phyloP scores from a whole-genome alignment of 495 filamentous ascomycete genomes.

The Xylaria acuta region DNA sequence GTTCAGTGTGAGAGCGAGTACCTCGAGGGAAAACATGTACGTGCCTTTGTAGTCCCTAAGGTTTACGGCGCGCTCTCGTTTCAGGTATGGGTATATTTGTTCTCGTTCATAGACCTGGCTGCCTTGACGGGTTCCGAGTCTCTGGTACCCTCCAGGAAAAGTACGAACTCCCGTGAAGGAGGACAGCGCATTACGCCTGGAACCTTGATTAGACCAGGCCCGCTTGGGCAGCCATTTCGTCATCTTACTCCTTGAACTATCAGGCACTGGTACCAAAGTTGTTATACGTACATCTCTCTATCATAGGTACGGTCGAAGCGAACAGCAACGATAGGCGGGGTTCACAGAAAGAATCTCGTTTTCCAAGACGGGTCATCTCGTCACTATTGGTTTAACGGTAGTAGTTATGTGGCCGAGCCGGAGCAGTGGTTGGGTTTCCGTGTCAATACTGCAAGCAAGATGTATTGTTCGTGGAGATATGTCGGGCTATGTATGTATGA shows the following conservation, averaged over 20 bases:
- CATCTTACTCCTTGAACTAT: not conserved
- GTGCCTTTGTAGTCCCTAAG: not conserved
- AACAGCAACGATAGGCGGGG: not conserved
- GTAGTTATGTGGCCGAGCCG: conserved; percentile 1
- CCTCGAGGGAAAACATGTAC: not conserved
- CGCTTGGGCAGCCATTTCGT: not conserved
- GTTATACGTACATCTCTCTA: not conserved
- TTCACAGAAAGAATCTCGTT: not conserved
- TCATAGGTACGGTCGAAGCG: not conserved
- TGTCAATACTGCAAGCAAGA: not conserved
- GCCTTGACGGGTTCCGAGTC: not conserved
- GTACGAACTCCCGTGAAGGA: not conserved
- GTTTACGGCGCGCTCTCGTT: not conserved
- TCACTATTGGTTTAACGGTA: not conserved
- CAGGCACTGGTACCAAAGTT: not conserved
- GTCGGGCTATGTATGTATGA: not conserved
- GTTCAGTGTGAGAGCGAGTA: not conserved
- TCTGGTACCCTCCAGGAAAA: not conserved
- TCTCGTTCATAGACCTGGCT: not conserved
- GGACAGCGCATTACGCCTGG: not conserved
- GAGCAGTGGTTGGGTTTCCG: not conserved
- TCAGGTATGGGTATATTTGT: not conserved
- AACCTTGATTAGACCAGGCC: not conserved
- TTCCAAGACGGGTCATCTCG: not conserved
- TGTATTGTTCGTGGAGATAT: conserved; percentile 9